Evolutionary conservation across 805 yeast species (phyloP), one percentile per base, ranked within the genome.

Genomic region (Candida saitoana): DNA sequence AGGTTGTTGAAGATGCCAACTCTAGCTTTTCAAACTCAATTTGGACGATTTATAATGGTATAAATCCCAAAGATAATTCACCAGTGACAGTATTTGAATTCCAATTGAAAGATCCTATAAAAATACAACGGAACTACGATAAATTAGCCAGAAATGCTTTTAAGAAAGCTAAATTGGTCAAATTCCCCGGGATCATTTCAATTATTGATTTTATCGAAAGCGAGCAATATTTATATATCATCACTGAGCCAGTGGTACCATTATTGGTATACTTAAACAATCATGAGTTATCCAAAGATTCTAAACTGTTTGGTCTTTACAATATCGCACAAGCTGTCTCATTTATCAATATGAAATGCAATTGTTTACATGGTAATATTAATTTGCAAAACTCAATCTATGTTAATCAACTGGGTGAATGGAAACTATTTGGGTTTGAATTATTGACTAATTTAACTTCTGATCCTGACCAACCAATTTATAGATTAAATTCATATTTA

Each of bases 391-490:
- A 75, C 32, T 76, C 85, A 1, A 73, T 90, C 1, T 89, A 67
- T 56, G 80, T 87, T 12, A 83, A 77, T 41, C 39, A 41, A 9
- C 74, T 71, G 22, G 96, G 96, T 11, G 95, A 85, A 54, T 87
- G 96, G 91, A 82, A 79, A 45, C 57, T 90, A 19, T 84, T 85
- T 44, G 96, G 96, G 1, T 80, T 89, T 52, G 97, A 90, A 59
- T 59, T 82, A 1, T 62, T 79, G 27, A 72, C 83, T 2, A 74
- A 69, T 41, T 56, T 74, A 34, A 65, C 50, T 7, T 65, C 74
- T 3, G 80, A 70, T 47, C 72, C 73, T 15, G 72, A 73, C 15
- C 68, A 62, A 38, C 73, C 74, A 16, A 56, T 64, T 8, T 74
- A 69, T 47, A 57, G 72, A 29, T 56, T 57, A 33, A 69, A 56